A percentile compares a stretch with the other conserved stretches of the same genome.
These are phyloP conservation scores for Flagelloscypha sp. DNA, from an alignment of 768 basidiomycete genomes.

Conservation along the genomic window DNA sequence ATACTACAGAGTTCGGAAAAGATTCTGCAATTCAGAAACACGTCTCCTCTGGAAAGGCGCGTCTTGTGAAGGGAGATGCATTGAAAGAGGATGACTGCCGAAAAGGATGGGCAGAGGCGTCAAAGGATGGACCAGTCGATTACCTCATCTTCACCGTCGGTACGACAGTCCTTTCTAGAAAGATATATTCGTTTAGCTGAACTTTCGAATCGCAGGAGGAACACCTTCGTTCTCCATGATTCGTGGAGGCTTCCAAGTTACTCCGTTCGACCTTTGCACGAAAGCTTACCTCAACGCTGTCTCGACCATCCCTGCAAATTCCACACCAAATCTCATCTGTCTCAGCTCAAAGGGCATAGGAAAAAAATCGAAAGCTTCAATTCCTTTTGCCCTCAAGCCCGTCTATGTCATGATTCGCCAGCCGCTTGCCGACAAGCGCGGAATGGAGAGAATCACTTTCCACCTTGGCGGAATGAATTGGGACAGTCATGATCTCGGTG, in stretches of 20 bases:
- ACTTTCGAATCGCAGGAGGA: constrained; percentile 30
- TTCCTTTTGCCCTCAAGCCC: constrained; percentile 42
- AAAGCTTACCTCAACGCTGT: constrained; percentile 47
- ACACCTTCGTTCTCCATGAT: constrained; percentile 33
- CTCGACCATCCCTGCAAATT: constrained; percentile 40
- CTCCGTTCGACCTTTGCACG: constrained; percentile 52
- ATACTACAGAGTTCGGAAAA: constrained; percentile 40
- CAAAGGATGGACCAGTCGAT: constrained; percentile 34
- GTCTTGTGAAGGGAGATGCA: constrained; percentile 54
- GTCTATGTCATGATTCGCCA: constrained; percentile 37
- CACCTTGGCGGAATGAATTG: constrained; percentile 46
- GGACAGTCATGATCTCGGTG: constrained; percentile 29
- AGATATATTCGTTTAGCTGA: background rate
- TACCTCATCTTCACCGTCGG: constrained; percentile 57
- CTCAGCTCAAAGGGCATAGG: constrained; percentile 48
- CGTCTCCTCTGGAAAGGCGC: constrained; percentile 42
- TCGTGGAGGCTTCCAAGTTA: constrained; percentile 41
- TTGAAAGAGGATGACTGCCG: constrained; percentile 42
- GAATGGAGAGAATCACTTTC: constrained; percentile 41
- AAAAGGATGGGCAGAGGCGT: constrained; percentile 41
- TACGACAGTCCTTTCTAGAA: constrained; percentile 25
- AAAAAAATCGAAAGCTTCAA: constrained; percentile 27
- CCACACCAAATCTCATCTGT: constrained; percentile 40
- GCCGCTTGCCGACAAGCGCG: constrained; percentile 57
- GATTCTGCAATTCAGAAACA: constrained; percentile 46